Percentiles rank a stretch among this genome's conserved stretches.
These are phyloP conservation scores for Sonneratia alba DNA, from an alignment of 345 rosid genomes.

Conservation along the genomic window DNA sequence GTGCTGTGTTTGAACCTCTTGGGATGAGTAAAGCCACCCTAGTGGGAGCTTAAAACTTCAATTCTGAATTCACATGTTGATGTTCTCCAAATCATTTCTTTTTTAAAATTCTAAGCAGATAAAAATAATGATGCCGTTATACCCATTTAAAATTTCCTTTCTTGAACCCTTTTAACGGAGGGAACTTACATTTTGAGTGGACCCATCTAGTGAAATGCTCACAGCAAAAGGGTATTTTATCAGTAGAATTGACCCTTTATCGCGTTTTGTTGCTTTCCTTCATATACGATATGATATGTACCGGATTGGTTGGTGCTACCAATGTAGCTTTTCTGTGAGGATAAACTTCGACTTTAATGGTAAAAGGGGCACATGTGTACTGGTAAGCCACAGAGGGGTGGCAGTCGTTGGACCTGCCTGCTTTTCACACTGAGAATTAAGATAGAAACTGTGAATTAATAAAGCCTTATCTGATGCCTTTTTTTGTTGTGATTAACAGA, in stretches of 20 bases:
- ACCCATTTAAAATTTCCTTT: too few relatives aligned
- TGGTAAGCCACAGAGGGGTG: not conserved
- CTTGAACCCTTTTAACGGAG: too few relatives aligned
- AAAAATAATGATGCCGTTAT: too few relatives aligned
- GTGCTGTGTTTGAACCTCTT: conserved; percentile 11
- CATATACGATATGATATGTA: not conserved
- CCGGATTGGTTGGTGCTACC: not conserved
- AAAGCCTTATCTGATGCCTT: not conserved
- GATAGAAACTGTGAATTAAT: not conserved
- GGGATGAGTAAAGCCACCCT: conserved; percentile 8
- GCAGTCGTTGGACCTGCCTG: conserved; percentile 1
- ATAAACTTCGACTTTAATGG: not conserved
- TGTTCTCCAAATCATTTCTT: too few relatives aligned
- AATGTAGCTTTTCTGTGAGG: not conserved
- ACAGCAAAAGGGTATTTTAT: too few relatives aligned
- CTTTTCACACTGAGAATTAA: conserved; percentile 7
- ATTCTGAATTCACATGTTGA: conserved; percentile 17
- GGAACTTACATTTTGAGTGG: too few relatives aligned
- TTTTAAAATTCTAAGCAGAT: too few relatives aligned
- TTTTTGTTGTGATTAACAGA: not conserved
- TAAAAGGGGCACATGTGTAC: not conserved
- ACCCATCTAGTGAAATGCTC: too few relatives aligned
- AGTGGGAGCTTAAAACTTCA: conserved; percentile 9
- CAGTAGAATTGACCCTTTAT: too few relatives aligned
- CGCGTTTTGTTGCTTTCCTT: too few relatives aligned